Evolutionary conservation across 73 alveolate species (phyloP).

Genomic region (Halteria grandinella): DNA sequence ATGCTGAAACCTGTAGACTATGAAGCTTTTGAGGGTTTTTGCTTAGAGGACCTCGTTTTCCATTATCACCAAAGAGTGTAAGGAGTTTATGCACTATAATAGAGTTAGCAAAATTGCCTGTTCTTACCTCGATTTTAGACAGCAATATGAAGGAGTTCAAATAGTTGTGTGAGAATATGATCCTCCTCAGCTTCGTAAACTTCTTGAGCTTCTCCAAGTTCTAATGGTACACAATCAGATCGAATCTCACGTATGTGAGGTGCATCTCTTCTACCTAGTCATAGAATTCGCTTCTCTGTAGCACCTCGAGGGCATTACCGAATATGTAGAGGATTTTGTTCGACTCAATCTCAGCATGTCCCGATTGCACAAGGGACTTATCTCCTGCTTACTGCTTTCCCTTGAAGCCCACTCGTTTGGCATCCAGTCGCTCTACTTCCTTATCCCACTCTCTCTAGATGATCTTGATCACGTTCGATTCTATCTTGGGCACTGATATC

Average conservation of each 20-base stretch:
- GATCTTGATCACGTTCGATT: slow-evolving; percentile 52
- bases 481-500: slow-evolving; percentile 2
- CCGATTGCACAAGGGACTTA: slow-evolving; percentile 76
- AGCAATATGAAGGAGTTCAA: slow-evolving; percentile 81
- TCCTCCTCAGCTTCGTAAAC: slow-evolving; percentile 78
- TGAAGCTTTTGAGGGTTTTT: slow-evolving; percentile 74
- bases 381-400: slow-evolving; percentile 19
- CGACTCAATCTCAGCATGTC: slow-evolving; percentile 96
- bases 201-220: slow-evolving; percentile 78
- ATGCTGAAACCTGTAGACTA: slow-evolving; percentile 89
- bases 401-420: slow-evolving; percentile 29
- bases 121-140: slow-evolving; percentile 79
- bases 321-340: slow-evolving; percentile 82
- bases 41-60: slow-evolving; percentile 80
- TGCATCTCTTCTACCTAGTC: slow-evolving; percentile 80
- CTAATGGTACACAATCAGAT: slow-evolving; percentile 79
- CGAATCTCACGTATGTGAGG: slow-evolving; percentile 85
- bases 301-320: slow-evolving; percentile 93
- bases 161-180: slow-evolving; percentile 77
- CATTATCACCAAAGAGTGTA: slow-evolving; percentile 58
- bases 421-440: slow-evolving; percentile 63
- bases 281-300: slow-evolving; percentile 85
- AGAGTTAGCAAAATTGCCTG: slow-evolving; percentile 27
- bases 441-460: slow-evolving; percentile 66
- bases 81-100: slow-evolving; percentile 32